These are phyloP conservation scores for Kalmanozyma brasiliensis DNA, from an alignment of 1,284 basidiomycete species.

Conservation along the genomic window DNA sequence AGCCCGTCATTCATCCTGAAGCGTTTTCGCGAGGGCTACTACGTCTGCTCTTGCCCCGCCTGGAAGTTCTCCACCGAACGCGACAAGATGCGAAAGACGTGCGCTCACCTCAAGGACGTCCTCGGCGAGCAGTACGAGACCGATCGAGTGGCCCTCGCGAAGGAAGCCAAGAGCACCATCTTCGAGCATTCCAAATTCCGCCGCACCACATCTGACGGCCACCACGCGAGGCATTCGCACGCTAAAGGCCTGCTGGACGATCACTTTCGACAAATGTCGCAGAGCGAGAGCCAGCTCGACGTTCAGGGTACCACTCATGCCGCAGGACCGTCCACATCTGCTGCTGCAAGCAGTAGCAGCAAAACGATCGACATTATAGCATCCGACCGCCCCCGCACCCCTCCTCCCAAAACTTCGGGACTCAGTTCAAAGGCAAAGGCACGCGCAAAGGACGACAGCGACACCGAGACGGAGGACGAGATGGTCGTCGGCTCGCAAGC, in stretches of 20 bases:
- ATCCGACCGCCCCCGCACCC: too few species aligned
- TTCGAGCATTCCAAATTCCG: conserved; percentile 32
- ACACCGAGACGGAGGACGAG: conserved; percentile 40
- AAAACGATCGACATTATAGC: not conserved
- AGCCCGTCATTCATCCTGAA: conserved; percentile 18
- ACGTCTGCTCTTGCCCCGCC: conserved; percentile 69
- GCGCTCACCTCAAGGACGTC: conserved; percentile 74
- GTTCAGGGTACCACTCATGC: not conserved
- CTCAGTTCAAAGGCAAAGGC: not conserved
- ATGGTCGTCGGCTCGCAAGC: not conserved
- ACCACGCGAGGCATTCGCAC: conserved; percentile 30
- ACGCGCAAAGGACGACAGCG: conserved; percentile 11
- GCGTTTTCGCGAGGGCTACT: conserved; percentile 67
- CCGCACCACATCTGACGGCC: conserved; percentile 23
- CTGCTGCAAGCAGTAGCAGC: not conserved
- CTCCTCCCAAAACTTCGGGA: not conserved
- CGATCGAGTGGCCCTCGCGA: conserved; percentile 19
- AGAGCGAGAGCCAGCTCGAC: conserved; percentile 21
- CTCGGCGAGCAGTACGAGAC: conserved; percentile 75
- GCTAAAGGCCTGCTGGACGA: conserved; percentile 41
- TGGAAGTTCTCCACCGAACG: conserved; percentile 72
- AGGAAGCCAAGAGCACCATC: conserved; percentile 38
- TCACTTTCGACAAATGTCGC: conserved; percentile 32
- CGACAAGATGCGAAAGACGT: conserved; percentile 73
- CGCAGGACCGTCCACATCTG: not conserved